phyloP scores from a whole-genome alignment of 1,284 basidiomycete genomes.

The Microbotryum violaceum region DNA sequence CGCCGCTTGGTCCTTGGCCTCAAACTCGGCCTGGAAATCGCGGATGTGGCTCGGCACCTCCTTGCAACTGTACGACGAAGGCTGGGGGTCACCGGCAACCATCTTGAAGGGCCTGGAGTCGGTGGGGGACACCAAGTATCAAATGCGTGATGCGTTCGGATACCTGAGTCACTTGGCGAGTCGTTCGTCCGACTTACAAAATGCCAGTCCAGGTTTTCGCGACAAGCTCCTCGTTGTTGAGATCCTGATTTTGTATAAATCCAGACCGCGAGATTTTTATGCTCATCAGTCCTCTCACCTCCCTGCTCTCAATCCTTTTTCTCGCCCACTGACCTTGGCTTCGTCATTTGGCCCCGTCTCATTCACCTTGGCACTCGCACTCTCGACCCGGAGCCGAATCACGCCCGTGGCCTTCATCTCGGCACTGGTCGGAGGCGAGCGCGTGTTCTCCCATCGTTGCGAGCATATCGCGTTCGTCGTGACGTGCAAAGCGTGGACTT shows the following conservation, averaged over 20 bases:
- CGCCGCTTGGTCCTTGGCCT: not conserved
- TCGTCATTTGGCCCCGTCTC: slow-evolving; percentile 31
- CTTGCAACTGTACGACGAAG: not conserved
- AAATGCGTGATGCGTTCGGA: not conserved
- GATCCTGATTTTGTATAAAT: slow-evolving; percentile 4
- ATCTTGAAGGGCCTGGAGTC: not conserved
- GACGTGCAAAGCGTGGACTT: slow-evolving; percentile 15
- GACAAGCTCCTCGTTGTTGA: slow-evolving; percentile 22
- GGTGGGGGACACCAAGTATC: not conserved
- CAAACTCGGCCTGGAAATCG: not conserved
- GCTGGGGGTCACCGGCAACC: not conserved
- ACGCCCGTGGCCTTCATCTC: slow-evolving; percentile 36
- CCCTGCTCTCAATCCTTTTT: too few relatives aligned
- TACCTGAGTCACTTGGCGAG: not conserved
- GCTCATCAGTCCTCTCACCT: not conserved
- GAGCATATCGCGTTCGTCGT: slow-evolving; percentile 33
- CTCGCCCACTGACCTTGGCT: slow-evolving; percentile 15
- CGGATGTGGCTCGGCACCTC: slow-evolving; percentile 1
- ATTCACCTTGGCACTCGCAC: slow-evolving; percentile 36
- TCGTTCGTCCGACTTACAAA: slow-evolving; percentile 4
- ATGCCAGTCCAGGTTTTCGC: slow-evolving; percentile 33
- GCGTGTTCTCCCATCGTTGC: slow-evolving; percentile 31
- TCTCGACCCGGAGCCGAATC: slow-evolving; percentile 32
- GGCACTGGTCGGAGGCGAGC: slow-evolving; percentile 25
- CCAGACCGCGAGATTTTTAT: not conserved